phyloP scores from a whole-genome alignment of 768 basidiomycete species.

The Suillus fuscotomentosus region DNA sequence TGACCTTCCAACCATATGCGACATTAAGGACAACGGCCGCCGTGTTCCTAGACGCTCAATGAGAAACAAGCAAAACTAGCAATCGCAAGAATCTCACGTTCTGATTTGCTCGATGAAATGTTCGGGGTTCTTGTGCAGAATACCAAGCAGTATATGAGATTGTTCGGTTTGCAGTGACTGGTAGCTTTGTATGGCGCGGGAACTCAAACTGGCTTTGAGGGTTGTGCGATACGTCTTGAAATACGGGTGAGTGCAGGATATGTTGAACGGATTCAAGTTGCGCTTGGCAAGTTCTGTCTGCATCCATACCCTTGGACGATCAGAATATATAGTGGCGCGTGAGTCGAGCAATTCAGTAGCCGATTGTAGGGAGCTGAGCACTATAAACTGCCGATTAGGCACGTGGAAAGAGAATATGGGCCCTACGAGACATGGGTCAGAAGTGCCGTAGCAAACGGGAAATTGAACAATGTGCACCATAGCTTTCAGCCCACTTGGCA shows the following conservation, averaged over 20 bases:
- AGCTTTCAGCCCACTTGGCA: neutral
- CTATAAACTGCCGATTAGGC: neutral
- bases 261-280: neutral
- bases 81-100: neutral
- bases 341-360: neutral
- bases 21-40: neutral
- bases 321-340: neutral
- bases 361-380: neutral
- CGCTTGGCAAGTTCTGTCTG: neutral
- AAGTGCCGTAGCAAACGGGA: neutral
- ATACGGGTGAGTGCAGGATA: neutral
- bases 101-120: neutral
- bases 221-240: neutral
- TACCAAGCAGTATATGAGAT: neutral
- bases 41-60: neutral
- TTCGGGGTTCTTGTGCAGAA: neutral
- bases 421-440: neutral
- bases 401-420: neutral
- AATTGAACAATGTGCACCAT: neutral
- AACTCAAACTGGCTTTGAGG: neutral
- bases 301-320: constrained; percentile 1
- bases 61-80: neutral
- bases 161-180: neutral
- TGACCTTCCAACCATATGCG: constrained; percentile 1
- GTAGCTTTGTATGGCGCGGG: neutral